A percentile compares a stretch with the other conserved stretches of the same genome.
Conservation (phyloP, 768 basidiomycete genomes). For the Gautieria morchelliformis region DNA sequence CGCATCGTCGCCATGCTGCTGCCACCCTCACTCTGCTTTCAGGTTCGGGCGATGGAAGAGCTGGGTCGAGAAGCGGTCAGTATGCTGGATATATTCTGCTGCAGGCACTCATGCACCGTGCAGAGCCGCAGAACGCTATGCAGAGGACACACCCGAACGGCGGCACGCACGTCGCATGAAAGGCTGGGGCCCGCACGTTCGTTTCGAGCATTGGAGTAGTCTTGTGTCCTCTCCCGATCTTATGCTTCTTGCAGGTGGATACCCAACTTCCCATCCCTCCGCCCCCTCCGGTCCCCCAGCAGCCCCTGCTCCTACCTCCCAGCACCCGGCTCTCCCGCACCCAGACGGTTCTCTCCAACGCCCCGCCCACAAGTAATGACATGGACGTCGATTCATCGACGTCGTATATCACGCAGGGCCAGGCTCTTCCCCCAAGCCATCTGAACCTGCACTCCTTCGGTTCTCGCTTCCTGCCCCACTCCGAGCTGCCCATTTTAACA, state of each 20-base stretch:
- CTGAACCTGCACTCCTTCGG: constrained; percentile 70
- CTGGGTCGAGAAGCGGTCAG: constrained; percentile 81
- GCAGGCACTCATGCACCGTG: constrained; percentile 5
- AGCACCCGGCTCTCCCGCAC: not conserved
- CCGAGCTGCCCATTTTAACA: constrained; percentile 65
- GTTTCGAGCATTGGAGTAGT: constrained; percentile 8
- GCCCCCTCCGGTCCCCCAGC: not conserved
- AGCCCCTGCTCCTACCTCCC: not conserved
- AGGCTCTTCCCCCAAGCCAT: constrained; percentile 38
- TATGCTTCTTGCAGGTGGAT: not conserved
- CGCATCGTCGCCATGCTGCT: too few relatives aligned
- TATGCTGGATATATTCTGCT: not conserved
- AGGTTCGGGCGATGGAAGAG: constrained; percentile 82
- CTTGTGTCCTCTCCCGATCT: not conserved
- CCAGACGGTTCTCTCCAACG: constrained; percentile 6
- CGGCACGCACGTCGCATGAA: constrained; percentile 44
- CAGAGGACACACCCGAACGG: constrained; percentile 53
- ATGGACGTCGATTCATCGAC: constrained; percentile 24
- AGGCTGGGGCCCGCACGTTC: constrained; percentile 58
- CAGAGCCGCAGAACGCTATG: constrained; percentile 80
- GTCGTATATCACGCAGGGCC: constrained; percentile 24
- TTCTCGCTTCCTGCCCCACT: constrained; percentile 76
- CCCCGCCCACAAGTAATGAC: constrained; percentile 16
- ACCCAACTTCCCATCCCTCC: not conserved
- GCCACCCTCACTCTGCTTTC: not conserved